These are phyloP conservation scores for Fusarium palustre DNA, from an alignment of 2,329 filamentous ascomycete genomes.

Conservation along the genomic window DNA sequence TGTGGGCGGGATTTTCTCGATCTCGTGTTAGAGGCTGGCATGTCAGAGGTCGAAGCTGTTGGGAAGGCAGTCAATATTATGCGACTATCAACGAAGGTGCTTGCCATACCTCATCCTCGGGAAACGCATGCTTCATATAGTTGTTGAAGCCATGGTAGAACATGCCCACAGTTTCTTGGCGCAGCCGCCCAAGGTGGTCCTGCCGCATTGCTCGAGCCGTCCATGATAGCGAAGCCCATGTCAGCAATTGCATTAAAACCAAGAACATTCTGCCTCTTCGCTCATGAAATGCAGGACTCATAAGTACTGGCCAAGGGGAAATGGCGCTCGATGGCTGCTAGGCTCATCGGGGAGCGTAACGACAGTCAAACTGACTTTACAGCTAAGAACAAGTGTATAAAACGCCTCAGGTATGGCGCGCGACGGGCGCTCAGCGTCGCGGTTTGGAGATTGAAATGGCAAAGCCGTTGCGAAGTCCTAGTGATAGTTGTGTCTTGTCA, in stretches of 20 bases:
- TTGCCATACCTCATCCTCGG: conserved; percentile 81
- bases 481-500: conserved; percentile 40
- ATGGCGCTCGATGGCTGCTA: conserved; percentile 39
- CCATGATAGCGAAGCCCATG: conserved; percentile 56
- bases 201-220: conserved; percentile 64
- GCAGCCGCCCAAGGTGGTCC: conserved; percentile 66
- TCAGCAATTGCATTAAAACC: conserved; percentile 40
- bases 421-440: conserved; percentile 37
- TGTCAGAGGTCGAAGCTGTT: conserved; percentile 82
- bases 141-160: conserved; percentile 98
- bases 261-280: conserved; percentile 48
- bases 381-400: conserved; percentile 11
- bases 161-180: conserved; percentile 76
- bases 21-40: conserved; percentile 89
- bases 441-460: conserved; percentile 16
- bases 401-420: conserved; percentile 28
- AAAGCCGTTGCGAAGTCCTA: conserved; percentile 19
- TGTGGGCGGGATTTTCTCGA: conserved; percentile 78
- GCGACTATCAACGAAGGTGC: not conserved
- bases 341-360: conserved; percentile 43
- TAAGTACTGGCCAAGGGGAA: conserved; percentile 34
- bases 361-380: conserved; percentile 4
- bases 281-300: conserved; percentile 37
- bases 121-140: conserved; percentile 94
- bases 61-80: conserved; percentile 37